Evolutionary conservation across 768 basidiomycete species (phyloP).

Genomic region (Omphalotus guepiniiformis): DNA sequence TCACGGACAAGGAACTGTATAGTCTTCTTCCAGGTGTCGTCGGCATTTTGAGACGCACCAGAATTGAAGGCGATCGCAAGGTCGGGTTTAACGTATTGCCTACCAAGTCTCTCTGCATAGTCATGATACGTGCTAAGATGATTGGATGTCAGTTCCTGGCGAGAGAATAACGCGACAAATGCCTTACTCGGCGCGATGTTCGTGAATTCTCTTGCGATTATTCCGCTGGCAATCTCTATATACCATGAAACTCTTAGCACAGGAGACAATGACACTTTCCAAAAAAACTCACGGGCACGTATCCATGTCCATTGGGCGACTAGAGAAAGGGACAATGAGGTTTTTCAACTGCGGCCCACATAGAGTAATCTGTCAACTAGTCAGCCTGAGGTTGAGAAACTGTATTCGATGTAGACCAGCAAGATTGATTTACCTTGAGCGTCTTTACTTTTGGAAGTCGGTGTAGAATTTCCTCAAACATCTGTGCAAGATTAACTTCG

Average conservation of each 20-base stretch:
- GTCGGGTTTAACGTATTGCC: constrained; percentile 23
- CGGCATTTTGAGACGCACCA: constrained; percentile 21
- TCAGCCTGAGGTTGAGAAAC: not conserved
- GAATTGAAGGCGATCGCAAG: constrained; percentile 35
- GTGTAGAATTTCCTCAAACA: constrained; percentile 34
- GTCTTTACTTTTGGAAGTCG: constrained; percentile 26
- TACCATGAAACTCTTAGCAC: not conserved
- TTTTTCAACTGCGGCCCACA: constrained; percentile 22
- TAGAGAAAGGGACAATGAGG: not conserved
- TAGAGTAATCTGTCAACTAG: constrained; percentile 17
- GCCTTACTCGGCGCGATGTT: constrained; percentile 20
- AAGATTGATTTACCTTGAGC: constrained; percentile 19
- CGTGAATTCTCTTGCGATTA: constrained; percentile 22
- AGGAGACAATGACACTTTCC: too few species aligned
- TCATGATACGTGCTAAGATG: constrained; percentile 27
- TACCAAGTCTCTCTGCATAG: constrained; percentile 14
- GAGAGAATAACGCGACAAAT: not conserved
- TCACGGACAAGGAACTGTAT: constrained; percentile 21
- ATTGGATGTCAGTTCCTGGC: not conserved
- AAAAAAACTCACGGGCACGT: constrained; percentile 26
- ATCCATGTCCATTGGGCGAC: constrained; percentile 18
- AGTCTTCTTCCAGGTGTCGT: constrained; percentile 22
- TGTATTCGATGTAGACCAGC: too few species aligned
- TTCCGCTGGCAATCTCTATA: constrained; percentile 21
- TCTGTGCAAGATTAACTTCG: constrained; percentile 16